Conservation (phyloP, 306 rosid genomes). For the Lablab purpureus region DNA sequence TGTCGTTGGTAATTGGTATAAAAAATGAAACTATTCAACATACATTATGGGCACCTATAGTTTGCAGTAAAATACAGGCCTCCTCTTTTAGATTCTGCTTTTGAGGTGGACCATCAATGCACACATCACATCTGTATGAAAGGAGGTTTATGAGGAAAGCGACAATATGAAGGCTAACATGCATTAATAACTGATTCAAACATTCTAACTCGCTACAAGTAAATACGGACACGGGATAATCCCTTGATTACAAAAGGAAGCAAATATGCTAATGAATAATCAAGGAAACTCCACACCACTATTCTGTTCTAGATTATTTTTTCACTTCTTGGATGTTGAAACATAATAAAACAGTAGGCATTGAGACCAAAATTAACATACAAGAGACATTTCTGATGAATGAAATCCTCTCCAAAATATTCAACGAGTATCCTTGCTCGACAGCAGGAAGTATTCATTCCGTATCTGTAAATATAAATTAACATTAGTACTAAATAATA, state of each 20-base stretch:
- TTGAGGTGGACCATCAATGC: slow-evolving; percentile 80
- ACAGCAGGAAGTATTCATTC: slow-evolving; percentile 82
- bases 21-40: slow-evolving; percentile 46
- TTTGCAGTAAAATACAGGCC: slow-evolving; percentile 67
- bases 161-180: slow-evolving; percentile 4
- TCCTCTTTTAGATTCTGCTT: slow-evolving; percentile 79
- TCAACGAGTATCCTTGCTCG: slow-evolving; percentile 85
- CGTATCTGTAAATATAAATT: slow-evolving; percentile 67
- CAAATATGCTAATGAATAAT: slow-evolving; percentile 26
- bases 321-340: slow-evolving; percentile 26
- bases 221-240: slow-evolving; percentile 12
- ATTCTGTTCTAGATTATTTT: slow-evolving; percentile 24
- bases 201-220: slow-evolving; percentile 4
- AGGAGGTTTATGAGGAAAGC: slow-evolving; percentile 27
- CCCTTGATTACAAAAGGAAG: slow-evolving; percentile 25
- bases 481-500: slow-evolving; percentile 17
- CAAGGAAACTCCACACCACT: neutral
- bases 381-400: slow-evolving; percentile 72
- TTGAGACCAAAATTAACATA: slow-evolving; percentile 54
- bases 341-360: slow-evolving; percentile 35
- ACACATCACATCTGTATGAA: slow-evolving; percentile 84
- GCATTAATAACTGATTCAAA: slow-evolving; percentile 24
- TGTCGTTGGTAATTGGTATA: slow-evolving; percentile 19
- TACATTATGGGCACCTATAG: slow-evolving; percentile 66
- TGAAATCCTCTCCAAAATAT: slow-evolving; percentile 84